Percentiles rank a stretch among this genome's conserved stretches.
Evolutionary conservation across 768 basidiomycete species (phyloP).

Genomic region (Kwoniella sp.): DNA sequence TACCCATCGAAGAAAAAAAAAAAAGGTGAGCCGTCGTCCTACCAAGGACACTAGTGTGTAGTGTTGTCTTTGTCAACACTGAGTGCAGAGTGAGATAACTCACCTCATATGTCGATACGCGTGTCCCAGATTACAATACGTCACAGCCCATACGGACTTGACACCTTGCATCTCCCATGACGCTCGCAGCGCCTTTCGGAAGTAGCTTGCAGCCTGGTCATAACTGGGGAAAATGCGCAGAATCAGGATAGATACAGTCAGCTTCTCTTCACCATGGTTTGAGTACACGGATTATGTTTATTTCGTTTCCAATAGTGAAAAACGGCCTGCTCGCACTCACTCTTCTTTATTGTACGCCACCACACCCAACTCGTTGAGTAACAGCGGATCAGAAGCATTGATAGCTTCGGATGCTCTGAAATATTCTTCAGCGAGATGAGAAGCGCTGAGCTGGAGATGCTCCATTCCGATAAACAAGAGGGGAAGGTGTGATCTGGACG

Average conservation of each 20-base stretch:
- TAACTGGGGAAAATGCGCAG: slow-evolving; percentile 66
- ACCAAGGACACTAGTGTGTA: no score
- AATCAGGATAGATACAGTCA: no score
- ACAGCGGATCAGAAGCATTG: slow-evolving; percentile 83
- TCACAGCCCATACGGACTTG: slow-evolving; percentile 80
- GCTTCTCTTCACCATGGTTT: no score
- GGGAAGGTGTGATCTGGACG: slow-evolving; percentile 82
- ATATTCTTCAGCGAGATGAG: slow-evolving; percentile 80
- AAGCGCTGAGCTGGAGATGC: slow-evolving; percentile 85
- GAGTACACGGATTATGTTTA: no score
- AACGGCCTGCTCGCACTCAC: no score
- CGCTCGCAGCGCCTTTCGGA: slow-evolving; percentile 73
- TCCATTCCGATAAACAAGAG: slow-evolving; percentile 98
- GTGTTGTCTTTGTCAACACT: no score
- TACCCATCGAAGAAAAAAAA: no score
- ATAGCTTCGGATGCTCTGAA: slow-evolving; percentile 74
- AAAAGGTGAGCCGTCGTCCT: no score
- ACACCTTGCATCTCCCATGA: slow-evolving; percentile 84
- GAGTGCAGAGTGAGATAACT: no score
- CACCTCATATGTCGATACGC: slow-evolving; percentile 79
- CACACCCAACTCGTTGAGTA: slow-evolving; percentile 90
- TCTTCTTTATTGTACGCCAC: slow-evolving; percentile 84
- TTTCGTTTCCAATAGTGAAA: no score
- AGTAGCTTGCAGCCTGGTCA: slow-evolving; percentile 68
- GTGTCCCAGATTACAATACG: slow-evolving; percentile 90